phyloP scores from a whole-genome alignment of 208 protist genomes.

The Crithidia acanthocephali region DNA sequence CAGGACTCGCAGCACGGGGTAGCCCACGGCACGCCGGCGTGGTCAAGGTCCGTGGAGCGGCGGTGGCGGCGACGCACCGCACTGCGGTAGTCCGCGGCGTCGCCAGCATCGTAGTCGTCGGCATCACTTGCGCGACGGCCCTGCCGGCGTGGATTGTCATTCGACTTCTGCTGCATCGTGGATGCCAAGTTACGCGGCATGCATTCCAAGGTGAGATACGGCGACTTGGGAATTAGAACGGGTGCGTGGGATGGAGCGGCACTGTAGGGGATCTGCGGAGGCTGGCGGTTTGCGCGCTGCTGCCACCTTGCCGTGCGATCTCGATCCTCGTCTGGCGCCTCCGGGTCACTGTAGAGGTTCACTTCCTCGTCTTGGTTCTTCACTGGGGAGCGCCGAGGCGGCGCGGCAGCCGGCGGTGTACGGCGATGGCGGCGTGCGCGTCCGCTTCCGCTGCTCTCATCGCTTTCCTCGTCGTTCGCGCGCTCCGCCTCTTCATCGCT shows the following conservation, averaged over 20 bases:
- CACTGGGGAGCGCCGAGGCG: not conserved
- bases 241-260: not conserved
- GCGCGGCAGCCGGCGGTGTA: not conserved
- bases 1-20: constrained; percentile 28
- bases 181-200: constrained; percentile 7
- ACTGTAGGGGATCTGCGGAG: not conserved
- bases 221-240: constrained; percentile 26
- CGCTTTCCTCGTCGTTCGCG: not conserved
- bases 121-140: not conserved
- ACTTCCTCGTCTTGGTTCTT: constrained; percentile 8
- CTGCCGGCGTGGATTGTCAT: not conserved
- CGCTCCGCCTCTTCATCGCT: not conserved
- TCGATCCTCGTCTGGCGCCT: not conserved
- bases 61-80: constrained; percentile 1
- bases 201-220: constrained; percentile 27
- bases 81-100: not conserved
- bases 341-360: constrained; percentile 20
- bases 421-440: not conserved
- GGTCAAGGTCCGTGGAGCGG: not conserved
- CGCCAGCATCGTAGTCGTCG: not conserved
- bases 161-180: not conserved
- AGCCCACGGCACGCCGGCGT: constrained; percentile 27
- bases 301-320: not conserved
- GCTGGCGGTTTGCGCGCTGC: not conserved
- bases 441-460: not conserved